Base-by-base conservation (phyloP, 495 filamentous ascomycete genomes). In the Aspergillus bridgeri region DNA sequence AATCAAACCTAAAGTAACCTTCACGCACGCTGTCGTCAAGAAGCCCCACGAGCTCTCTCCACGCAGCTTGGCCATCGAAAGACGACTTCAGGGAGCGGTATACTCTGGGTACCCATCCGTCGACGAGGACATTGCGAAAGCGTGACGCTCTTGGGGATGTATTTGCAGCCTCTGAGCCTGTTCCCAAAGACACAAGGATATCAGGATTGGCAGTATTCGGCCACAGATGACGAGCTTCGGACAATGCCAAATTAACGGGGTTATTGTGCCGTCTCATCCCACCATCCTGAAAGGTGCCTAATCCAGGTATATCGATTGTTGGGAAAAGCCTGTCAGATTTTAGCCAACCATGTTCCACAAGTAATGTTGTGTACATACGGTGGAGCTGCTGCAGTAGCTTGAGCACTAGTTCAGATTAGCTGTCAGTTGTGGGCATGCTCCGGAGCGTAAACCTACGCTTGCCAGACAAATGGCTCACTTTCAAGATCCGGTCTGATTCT, bases 251-350 rank as follows among this genome's bases (percentile, higher is more conserved):
- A 21, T 70, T 68, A 22, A 72, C 47, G 0, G 67, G 70, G 52
- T 73, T 73, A 52, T 75, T 75, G 42, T 73, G 59, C 51, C 58
- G 46, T 42, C 53, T 60, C 51, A 75, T 57, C 8, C 65, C 71
- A 24, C 68, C 65, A 60, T 75, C 70, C 60, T 60, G 58, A 25
- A 60, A 60, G 19, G 58, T 51, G n/a, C 58, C 58, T 17, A 60
- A 15, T 22, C 53, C 58, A 18, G 53, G 53, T 21, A 60, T 56
- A 56, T 60, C 53, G 42, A 60, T 42, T n/a, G 53, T 60, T 23
- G 58, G 47, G 44, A 60, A 56, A 24, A 56, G 44, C 6, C 56
- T 58, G 46, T 44, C 15, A 27, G 22, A 17, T 27, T 22, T 58
- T 38, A 53, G 48, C 48, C 18, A 4, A 24, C 20, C 5, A 29